phyloP scores from a whole-genome alignment of 768 basidiomycete genomes.

The Mycena crocata region DNA sequence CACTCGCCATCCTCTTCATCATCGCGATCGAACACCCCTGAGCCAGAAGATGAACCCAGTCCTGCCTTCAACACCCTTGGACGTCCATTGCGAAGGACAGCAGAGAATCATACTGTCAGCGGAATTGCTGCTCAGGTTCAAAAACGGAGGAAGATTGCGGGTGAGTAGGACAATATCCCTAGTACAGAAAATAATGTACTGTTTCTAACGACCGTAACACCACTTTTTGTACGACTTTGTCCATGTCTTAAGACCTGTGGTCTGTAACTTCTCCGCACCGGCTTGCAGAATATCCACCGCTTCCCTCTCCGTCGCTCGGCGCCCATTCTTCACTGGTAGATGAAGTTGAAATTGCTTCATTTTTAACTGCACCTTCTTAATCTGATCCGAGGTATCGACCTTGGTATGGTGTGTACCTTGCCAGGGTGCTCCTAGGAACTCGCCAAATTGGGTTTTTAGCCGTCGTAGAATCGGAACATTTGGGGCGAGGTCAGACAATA shows the following conservation, averaged over 20 bases:
- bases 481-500: background rate
- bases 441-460: slow-evolving; percentile 15
- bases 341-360: slow-evolving; percentile 1
- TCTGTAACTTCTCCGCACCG: background rate
- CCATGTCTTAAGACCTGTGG: background rate
- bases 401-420: slow-evolving; percentile 15
- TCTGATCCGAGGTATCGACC: background rate
- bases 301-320: background rate
- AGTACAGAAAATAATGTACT: no score
- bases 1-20: no score
- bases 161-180: no score
- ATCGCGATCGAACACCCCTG: background rate
- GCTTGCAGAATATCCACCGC: background rate
- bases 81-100: background rate
- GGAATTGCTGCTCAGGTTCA: background rate
- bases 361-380: background rate
- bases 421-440: slow-evolving; percentile 18
- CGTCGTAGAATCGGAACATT: background rate
- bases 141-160: background rate
- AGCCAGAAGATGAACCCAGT: no score
- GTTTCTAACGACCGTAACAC: background rate
- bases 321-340: background rate
- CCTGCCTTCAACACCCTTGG: background rate
- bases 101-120: background rate
- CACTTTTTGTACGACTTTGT: background rate